Conservation (phyloP, 305 asterid species). For the Solanum hybrid region DNA sequence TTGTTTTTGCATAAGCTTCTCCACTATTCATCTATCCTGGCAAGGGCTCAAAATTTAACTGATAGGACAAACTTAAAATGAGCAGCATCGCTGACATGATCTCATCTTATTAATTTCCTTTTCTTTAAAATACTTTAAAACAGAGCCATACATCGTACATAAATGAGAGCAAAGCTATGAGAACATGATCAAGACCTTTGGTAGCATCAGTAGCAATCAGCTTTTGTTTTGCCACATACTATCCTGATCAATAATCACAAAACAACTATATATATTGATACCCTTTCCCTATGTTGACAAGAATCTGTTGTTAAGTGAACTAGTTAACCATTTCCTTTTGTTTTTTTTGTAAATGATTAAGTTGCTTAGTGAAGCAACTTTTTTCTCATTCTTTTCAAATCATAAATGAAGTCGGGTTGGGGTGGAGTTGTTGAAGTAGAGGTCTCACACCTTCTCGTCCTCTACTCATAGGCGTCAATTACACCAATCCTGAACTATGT, state of each 20-base stretch:
- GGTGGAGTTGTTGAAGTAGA: background rate
- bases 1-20: background rate
- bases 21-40: background rate
- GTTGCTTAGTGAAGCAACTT: background rate
- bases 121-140: background rate
- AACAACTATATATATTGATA: background rate
- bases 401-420: background rate
- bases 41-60: background rate
- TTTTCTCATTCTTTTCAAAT: background rate
- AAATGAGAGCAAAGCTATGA: background rate
- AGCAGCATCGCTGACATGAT: background rate
- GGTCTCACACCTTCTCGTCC: background rate
- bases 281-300: background rate
- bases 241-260: background rate
- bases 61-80: background rate
- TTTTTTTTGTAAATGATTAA: background rate
- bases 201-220: background rate
- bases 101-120: background rate
- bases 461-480: background rate
- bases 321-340: background rate
- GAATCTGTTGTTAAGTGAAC: background rate
- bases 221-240: background rate
- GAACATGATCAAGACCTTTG: background rate
- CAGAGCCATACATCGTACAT: background rate
- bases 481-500: background rate